Evolutionary conservation across 2,329 filamentous ascomycete species (phyloP).

Genomic region (Byssothecium circinans): DNA sequence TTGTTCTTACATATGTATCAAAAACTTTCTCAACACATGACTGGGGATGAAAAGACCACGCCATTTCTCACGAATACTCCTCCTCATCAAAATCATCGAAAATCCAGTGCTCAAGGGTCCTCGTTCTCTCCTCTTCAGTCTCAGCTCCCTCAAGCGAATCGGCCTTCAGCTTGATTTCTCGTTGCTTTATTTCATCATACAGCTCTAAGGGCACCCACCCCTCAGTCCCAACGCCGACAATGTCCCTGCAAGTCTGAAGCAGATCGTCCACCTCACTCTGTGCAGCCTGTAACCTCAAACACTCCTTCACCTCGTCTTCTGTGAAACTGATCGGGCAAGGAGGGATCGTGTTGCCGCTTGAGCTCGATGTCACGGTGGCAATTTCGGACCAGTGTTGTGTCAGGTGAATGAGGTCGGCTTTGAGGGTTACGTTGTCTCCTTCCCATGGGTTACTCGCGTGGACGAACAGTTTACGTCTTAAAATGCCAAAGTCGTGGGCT

Average conservation of each 20-base stretch:
- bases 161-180: conserved; percentile 23
- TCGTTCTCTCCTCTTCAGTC: conserved; percentile 20
- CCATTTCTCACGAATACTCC: conserved; percentile 27
- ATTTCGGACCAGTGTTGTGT: conserved; percentile 24
- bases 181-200: conserved; percentile 23
- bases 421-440: conserved; percentile 33
- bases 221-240: conserved; percentile 27
- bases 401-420: conserved; percentile 27
- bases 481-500: conserved; percentile 17
- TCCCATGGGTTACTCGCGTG: conserved; percentile 32
- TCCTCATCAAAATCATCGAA: conserved; percentile 40
- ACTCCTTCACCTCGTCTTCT: conserved; percentile 23
- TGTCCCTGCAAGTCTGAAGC: conserved; percentile 24
- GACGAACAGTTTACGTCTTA: conserved; percentile 29
- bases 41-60: too few species aligned
- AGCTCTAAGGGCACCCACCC: conserved; percentile 31
- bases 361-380: conserved; percentile 3
- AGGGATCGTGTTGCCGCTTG: conserved; percentile 5
- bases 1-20: too few species aligned
- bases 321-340: conserved; percentile 25
- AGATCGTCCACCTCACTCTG: conserved; percentile 29
- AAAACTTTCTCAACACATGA: too few species aligned
- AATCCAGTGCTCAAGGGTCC: conserved; percentile 26
- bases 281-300: conserved; percentile 20
- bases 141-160: conserved; percentile 26